These are phyloP conservation scores for Aspergillus sp. DNA, from an alignment of 2,329 filamentous ascomycete genomes.

Conservation along the genomic window DNA sequence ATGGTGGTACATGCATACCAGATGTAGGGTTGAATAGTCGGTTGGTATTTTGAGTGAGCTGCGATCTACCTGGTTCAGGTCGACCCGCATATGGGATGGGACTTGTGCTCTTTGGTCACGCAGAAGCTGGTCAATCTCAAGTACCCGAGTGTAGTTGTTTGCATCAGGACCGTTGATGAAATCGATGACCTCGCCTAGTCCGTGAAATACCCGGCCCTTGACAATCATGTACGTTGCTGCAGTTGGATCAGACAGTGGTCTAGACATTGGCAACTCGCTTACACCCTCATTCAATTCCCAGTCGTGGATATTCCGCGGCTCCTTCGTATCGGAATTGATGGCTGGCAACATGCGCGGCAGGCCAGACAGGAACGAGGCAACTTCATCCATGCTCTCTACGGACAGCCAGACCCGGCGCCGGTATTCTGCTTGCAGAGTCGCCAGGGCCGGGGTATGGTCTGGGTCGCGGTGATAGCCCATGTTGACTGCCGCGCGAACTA, in stretches of 20 bases:
- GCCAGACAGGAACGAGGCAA: conserved; percentile 6
- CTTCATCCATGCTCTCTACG: conserved; percentile 8
- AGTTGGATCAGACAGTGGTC: conserved; percentile 6
- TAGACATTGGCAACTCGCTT: not conserved
- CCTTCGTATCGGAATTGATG: conserved; percentile 5
- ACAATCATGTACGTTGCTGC: conserved; percentile 4
- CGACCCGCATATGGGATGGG: conserved; percentile 2
- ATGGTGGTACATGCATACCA: conserved; percentile 9
- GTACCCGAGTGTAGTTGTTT: not conserved
- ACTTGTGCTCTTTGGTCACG: not conserved
- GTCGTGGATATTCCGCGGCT: conserved; percentile 12
- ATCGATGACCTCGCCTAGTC: conserved; percentile 5
- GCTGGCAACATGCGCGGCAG: conserved; percentile 8
- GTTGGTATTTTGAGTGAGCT: not conserved
- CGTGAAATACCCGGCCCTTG: conserved; percentile 7
- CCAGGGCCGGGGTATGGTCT: not conserved
- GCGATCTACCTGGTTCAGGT: not conserved
- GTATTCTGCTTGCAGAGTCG: conserved; percentile 3
- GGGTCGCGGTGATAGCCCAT: conserved; percentile 16
- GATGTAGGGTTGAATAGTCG: not conserved
- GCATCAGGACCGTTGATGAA: not conserved
- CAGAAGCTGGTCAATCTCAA: conserved; percentile 1
- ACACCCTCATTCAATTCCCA: conserved; percentile 2
- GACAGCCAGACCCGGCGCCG: conserved; percentile 11
- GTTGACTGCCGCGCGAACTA: conserved; percentile 11